These are phyloP conservation scores for Aspergillus cejpii DNA, from an alignment of 2,329 filamentous ascomycete genomes.

Conservation along the genomic window DNA sequence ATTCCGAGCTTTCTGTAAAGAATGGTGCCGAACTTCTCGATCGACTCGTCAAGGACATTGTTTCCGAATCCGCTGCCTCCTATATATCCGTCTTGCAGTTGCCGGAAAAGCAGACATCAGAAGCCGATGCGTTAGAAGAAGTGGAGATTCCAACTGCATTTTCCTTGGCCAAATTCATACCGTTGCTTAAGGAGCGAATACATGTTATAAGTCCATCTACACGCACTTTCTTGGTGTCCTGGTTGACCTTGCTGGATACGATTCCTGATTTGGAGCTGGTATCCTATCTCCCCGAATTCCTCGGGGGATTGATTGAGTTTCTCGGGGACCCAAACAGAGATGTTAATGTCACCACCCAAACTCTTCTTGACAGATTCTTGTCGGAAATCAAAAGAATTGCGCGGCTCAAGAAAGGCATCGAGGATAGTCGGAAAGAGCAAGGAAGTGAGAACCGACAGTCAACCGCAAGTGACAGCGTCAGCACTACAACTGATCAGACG, in stretches of 20 bases:
- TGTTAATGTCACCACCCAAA: constrained; percentile 89
- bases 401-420: constrained; percentile 82
- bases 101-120: constrained; percentile 45
- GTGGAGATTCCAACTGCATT: constrained; percentile 73
- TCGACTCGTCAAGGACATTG: constrained; percentile 90
- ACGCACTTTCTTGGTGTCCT: constrained; percentile 87
- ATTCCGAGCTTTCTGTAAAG: constrained; percentile 94
- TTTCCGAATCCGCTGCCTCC: constrained; percentile 87
- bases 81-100: constrained; percentile 84
- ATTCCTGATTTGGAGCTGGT: constrained; percentile 96
- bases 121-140: constrained; percentile 35
- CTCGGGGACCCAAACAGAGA: constrained; percentile 85
- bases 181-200: constrained; percentile 86
- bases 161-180: constrained; percentile 83
- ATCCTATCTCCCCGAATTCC: constrained; percentile 82
- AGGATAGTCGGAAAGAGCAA: constrained; percentile 68
- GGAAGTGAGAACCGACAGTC: constrained; percentile 64
- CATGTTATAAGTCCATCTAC: constrained; percentile 93
- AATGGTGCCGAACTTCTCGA: constrained; percentile 95
- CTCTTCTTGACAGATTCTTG: constrained; percentile 80
- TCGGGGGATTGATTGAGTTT: constrained; percentile 83
- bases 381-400: constrained; percentile 92
- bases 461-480: constrained; percentile 61
- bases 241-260: constrained; percentile 90
- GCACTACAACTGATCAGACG: constrained; percentile 48